Conservation (phyloP, 495 filamentous ascomycete species). For the Annulohypoxylon maeteangense region DNA sequence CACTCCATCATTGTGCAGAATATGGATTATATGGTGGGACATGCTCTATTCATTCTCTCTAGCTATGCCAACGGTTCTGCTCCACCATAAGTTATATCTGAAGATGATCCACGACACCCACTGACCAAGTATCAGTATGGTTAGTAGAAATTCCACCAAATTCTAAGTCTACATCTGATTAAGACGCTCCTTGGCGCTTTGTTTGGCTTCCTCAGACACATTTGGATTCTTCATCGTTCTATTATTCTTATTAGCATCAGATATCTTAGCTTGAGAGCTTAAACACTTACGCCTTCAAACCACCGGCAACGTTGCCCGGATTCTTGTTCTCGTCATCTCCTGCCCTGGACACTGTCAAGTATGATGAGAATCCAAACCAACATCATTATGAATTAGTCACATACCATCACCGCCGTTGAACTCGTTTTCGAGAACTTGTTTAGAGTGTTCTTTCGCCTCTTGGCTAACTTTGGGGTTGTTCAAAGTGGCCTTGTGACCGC, state of each 20-base stretch:
- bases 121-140: not conserved
- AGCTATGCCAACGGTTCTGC: too few species aligned
- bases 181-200: conserved; percentile 55
- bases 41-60: not conserved
- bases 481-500: conserved; percentile 62
- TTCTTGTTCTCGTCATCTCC: conserved; percentile 52
- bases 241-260: not conserved
- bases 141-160: not conserved
- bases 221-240: conserved; percentile 58
- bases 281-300: conserved; percentile 55
- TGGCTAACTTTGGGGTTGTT: conserved; percentile 58
- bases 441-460: conserved; percentile 53
- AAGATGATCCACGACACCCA: too few species aligned
- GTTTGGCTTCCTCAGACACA: conserved; percentile 55
- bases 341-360: conserved; percentile 41
- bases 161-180: conserved; percentile 44
- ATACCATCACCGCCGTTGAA: conserved; percentile 52
- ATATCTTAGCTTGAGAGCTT: too few species aligned
- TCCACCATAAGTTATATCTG: too few species aligned
- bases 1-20: not conserved
- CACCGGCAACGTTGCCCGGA: conserved; percentile 55
- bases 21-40: not conserved
- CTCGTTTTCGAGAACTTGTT: conserved; percentile 55
- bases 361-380: not conserved
- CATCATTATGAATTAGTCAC: not conserved